Evolutionary conservation across 495 filamentous ascomycete genomes (phyloP).

Genomic region (Baudoinia panamericana): DNA sequence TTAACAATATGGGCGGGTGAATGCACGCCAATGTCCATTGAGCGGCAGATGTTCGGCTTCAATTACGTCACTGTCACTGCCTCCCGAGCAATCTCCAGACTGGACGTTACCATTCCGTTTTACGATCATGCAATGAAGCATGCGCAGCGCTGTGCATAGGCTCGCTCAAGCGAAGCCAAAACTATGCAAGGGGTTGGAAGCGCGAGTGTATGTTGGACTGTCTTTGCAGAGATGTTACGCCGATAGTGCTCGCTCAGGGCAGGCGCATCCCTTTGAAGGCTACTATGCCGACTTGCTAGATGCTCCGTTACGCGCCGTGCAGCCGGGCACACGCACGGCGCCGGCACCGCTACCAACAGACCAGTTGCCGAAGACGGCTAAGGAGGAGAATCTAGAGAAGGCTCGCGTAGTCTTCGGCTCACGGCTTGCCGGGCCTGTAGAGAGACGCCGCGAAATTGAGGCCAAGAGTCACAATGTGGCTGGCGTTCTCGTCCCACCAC

Average conservation of each 20-base stretch:
- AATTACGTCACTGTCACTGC: too few species aligned
- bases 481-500: slow-evolving; percentile 68
- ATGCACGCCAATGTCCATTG: too few species aligned
- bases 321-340: slow-evolving; percentile 28
- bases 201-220: neutral
- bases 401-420: slow-evolving; percentile 65
- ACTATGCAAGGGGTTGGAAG: too few species aligned
- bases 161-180: too few species aligned
- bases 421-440: slow-evolving; percentile 55
- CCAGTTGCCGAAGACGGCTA: slow-evolving; percentile 23
- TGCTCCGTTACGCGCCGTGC: slow-evolving; percentile 30
- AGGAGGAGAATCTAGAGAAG: slow-evolving; percentile 31
- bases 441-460: slow-evolving; percentile 47
- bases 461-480: slow-evolving; percentile 50
- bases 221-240: neutral
- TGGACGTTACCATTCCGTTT: too few species aligned
- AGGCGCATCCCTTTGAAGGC: slow-evolving; percentile 13
- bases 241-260: neutral
- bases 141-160: too few species aligned
- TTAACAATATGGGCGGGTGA: too few species aligned
- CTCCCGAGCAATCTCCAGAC: too few species aligned
- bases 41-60: too few species aligned
- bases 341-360: slow-evolving; percentile 30
- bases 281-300: slow-evolving; percentile 38
- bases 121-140: too few species aligned